Evolutionary conservation across 345 rosid species (phyloP).

Genomic region (Trapa incisa): DNA sequence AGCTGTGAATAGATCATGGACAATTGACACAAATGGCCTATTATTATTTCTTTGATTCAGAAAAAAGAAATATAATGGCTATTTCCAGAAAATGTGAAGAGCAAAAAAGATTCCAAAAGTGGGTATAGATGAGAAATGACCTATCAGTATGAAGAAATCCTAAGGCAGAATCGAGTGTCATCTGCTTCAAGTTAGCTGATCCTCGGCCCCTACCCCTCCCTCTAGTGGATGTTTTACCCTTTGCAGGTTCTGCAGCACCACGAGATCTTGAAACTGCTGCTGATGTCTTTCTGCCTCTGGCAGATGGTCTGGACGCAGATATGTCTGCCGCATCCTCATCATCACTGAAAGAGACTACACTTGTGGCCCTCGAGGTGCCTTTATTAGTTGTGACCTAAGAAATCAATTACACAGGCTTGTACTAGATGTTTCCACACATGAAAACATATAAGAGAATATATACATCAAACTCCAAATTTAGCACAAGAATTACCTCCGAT

Average conservation of each 20-base stretch:
- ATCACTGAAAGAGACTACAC: constrained; percentile 70
- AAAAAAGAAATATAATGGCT: not conserved
- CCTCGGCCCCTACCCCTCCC: constrained; percentile 81
- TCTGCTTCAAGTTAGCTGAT: constrained; percentile 62
- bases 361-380: constrained; percentile 37
- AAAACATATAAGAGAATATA: constrained; percentile 1
- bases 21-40: not conserved
- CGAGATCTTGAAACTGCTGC: constrained; percentile 30
- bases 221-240: constrained; percentile 58
- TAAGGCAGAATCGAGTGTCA: constrained; percentile 65
- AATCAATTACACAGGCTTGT: not conserved
- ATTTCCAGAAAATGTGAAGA: not conserved
- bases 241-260: constrained; percentile 27
- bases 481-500: constrained; percentile 34
- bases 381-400: constrained; percentile 37
- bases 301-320: constrained; percentile 31
- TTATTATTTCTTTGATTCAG: not conserved
- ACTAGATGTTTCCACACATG: not conserved
- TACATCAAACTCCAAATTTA: not conserved
- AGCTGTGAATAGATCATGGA: constrained; percentile 16
- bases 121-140: constrained; percentile 15
- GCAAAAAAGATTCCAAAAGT: not conserved
- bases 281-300: constrained; percentile 55
- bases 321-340: constrained; percentile 66
- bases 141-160: constrained; percentile 75